Conservation (phyloP, 441 rosid species). For the Kokia cookei region DNA sequence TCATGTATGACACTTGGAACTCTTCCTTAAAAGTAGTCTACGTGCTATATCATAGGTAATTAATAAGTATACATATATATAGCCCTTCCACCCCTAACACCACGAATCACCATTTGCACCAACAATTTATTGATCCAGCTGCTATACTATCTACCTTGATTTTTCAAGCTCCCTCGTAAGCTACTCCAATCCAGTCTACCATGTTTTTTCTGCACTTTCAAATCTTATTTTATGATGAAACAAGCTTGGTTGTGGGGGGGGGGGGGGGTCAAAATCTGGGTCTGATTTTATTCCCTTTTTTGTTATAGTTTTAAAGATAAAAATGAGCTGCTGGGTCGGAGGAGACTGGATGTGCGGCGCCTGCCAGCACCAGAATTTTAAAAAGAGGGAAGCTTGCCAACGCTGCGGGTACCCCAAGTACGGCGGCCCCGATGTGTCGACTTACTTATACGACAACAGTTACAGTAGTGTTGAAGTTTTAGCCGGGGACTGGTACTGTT, state of each 20-base stretch:
- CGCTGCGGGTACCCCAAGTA: slow-evolving; percentile 70
- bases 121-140: slow-evolving; percentile 1
- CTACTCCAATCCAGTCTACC: not conserved
- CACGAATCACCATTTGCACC: slow-evolving; percentile 24
- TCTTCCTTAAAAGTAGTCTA: too few species aligned
- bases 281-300: slow-evolving; percentile 9
- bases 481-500: slow-evolving; percentile 94
- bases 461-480: slow-evolving; percentile 27
- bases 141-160: not conserved
- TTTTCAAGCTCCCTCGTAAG: not conserved
- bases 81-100: slow-evolving; percentile 19
- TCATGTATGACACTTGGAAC: too few species aligned
- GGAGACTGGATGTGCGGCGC: slow-evolving; percentile 97
- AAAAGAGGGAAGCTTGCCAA: slow-evolving; percentile 72
- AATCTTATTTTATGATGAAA: not conserved
- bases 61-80: slow-evolving; percentile 33
- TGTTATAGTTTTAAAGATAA: not conserved
- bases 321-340: slow-evolving; percentile 83
- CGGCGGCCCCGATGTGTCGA: slow-evolving; percentile 68
- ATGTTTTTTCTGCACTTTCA: not conserved
- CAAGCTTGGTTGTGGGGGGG: not conserved
- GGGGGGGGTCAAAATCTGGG: not conserved
- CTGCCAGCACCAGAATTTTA: slow-evolving; percentile 85
- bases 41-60: not conserved
- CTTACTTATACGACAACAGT: slow-evolving; percentile 43